Base-by-base conservation (phyloP, 1,284 basidiomycete species). In the Rugiboletus extremiorientalis region DNA sequence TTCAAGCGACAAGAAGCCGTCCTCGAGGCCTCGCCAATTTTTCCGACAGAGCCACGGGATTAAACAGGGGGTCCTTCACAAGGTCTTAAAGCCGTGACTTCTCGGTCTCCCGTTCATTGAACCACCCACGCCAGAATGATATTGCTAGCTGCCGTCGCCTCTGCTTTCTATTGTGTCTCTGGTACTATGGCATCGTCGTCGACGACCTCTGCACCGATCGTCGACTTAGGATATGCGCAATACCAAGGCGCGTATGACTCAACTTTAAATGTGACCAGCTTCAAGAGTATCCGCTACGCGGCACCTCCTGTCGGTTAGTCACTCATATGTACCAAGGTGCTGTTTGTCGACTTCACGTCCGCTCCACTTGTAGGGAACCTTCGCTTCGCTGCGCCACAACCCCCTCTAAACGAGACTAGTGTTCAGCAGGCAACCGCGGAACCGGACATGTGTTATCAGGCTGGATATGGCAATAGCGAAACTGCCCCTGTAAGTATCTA, bases 361-460 rank as follows among this genome's bases (percentile, higher is more conserved):
- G 18, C 44, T 7, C 14, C 43, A 30, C 31, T 20, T 22, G 8
- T n/a, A 69, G 70, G 63, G 30, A 40, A 55, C 25, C 54, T 67
- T 34, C 54, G 65, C 23, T 68, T 63, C 44, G 46, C 58, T 43
- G 66, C 69, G 23, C 65, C 69, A 12, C 62, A 65, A 31, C 33
- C 62, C 18, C 61, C 68, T 28, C 9, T 46, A 20, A 58, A 36
- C 34, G 36, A 45, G 42, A 41, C 28, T 18, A 27, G 33, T 12
- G 30, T 22, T 22, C 46, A 33, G 37, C 50, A n/a, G 25, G 44
- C 28, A 48, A 48, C 44, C n/a, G 14, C 30, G 11, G 41, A 43
- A 27, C 50, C 50, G 27, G 31, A 43, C 31, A 51, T 36, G 40
- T 42, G 50, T 43, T 51, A 43, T 41, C 50, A 48, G 20, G 36